Percentiles rank a stretch among this genome's conserved stretches.
These are phyloP conservation scores for Podospora pseudoanserina DNA, from an alignment of 495 filamentous ascomycete genomes.

Conservation along the genomic window DNA sequence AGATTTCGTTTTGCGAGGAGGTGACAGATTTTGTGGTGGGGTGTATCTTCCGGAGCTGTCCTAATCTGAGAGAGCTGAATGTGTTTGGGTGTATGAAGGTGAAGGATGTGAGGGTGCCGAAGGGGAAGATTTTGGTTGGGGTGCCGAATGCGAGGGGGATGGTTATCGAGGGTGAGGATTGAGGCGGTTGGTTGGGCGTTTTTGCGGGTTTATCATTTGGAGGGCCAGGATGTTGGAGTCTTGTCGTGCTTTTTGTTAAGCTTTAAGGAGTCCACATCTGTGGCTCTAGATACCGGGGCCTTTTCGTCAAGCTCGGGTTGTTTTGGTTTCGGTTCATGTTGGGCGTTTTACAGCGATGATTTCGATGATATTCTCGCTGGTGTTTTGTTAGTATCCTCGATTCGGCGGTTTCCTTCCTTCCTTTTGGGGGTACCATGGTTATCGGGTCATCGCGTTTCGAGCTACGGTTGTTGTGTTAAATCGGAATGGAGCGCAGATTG, in stretches of 20 bases:
- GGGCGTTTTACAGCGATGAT: too few relatives aligned
- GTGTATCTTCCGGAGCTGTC: conserved; percentile 71
- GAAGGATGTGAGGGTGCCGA: conserved; percentile 63
- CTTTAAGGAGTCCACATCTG: too few relatives aligned
- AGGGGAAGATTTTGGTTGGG: conserved; percentile 72
- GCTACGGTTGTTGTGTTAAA: too few relatives aligned
- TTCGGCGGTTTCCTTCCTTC: too few relatives aligned
- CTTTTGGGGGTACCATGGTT: too few relatives aligned
- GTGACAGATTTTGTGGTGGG: conserved; percentile 73
- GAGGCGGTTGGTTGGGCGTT: not conserved
- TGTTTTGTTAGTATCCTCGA: too few relatives aligned
- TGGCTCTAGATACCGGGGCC: too few relatives aligned
- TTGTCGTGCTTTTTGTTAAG: too few relatives aligned
- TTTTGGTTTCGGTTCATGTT: not conserved
- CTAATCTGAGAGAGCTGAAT: conserved; percentile 64
- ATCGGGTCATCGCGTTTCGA: too few relatives aligned
- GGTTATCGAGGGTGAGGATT: conserved; percentile 44
- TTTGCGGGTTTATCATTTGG: not conserved
- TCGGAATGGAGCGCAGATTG: not conserved
- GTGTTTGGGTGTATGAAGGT: conserved; percentile 86
- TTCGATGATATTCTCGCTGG: too few relatives aligned
- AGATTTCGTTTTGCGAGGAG: conserved; percentile 72
- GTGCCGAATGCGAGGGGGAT: conserved; percentile 63
- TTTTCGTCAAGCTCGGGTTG: too few relatives aligned
- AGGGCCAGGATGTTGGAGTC: too few relatives aligned